Evolutionary conservation across 352 stramenopile genomes (phyloP).

Genomic region (Pythium dissimile): DNA sequence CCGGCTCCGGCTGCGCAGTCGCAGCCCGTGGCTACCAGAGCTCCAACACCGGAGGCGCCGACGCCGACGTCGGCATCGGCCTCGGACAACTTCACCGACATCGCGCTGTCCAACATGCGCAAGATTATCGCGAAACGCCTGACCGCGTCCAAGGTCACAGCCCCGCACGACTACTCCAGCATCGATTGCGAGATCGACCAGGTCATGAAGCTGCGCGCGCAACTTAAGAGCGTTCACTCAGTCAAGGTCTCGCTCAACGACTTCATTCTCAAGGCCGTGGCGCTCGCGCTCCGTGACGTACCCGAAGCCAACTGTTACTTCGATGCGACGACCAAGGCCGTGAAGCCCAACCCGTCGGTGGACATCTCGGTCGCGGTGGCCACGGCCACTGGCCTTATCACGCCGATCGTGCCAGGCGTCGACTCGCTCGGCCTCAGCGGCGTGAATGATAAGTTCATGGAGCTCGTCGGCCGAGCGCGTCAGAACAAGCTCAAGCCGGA

Average conservation of each 20-base stretch:
- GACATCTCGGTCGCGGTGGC: slow-evolving; percentile 99
- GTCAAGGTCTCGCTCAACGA: slow-evolving; percentile 99
- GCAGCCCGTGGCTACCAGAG: not conserved
- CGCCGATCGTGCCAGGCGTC: slow-evolving; percentile 96
- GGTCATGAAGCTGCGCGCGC: slow-evolving; percentile 90
- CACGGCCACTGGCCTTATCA: slow-evolving; percentile 97
- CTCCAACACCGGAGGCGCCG: slow-evolving; percentile 10
- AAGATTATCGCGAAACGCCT: slow-evolving; percentile 99
- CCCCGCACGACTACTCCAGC: slow-evolving; percentile 97
- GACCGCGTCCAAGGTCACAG: slow-evolving; percentile 94
- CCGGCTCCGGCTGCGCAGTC: slow-evolving; percentile 9
- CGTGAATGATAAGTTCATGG: slow-evolving; percentile 96
- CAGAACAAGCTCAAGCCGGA: slow-evolving; percentile 97
- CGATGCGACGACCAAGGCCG: slow-evolving; percentile 46
- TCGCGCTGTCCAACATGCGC: slow-evolving; percentile 94
- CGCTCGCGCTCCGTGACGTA: slow-evolving; percentile 96
- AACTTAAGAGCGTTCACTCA: slow-evolving; percentile 90
- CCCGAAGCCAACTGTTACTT: slow-evolving; percentile 91
- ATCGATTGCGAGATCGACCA: slow-evolving; percentile 95
- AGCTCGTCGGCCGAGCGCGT: slow-evolving; percentile 94
- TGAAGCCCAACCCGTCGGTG: slow-evolving; percentile 86
- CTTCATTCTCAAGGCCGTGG: slow-evolving; percentile 97
- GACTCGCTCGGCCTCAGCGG: slow-evolving; percentile 91
- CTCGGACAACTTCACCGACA: slow-evolving; percentile 63
- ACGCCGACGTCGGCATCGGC: not conserved